Conservation (phyloP, 257 asterid species). For the Dorcoceras hygrometricum region DNA sequence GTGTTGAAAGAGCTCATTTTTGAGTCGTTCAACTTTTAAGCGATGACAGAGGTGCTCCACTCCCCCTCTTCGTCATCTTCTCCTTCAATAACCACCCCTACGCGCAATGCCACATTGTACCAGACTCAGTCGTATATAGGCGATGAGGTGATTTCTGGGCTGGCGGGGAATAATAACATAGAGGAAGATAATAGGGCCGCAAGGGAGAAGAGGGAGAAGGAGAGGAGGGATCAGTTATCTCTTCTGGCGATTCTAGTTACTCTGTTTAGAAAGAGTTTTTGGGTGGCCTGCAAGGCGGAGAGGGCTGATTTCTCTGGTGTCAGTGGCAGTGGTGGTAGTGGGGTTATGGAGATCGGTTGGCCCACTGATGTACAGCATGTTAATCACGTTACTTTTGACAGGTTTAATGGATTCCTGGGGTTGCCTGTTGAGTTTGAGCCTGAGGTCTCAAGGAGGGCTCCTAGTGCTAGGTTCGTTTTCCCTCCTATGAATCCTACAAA, state of each 20-base stretch:
- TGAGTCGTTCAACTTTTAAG: conserved; percentile 40
- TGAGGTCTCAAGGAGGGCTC: conserved; percentile 86
- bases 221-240: conserved; percentile 73
- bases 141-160: conserved; percentile 34
- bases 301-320: conserved; percentile 42
- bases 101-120: conserved; percentile 66
- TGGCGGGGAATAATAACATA: conserved; percentile 33
- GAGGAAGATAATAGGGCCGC: conserved; percentile 46
- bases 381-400: conserved; percentile 92
- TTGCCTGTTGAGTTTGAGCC: conserved; percentile 99
- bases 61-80: conserved; percentile 81
- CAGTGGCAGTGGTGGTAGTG: conserved; percentile 24
- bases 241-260: conserved; percentile 76
- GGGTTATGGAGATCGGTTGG: conserved; percentile 95
- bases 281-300: conserved; percentile 73
- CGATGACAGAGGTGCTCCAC: conserved; percentile 96
- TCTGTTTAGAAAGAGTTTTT: conserved; percentile 76
- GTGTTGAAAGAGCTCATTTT: conserved; percentile 28
- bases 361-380: conserved; percentile 95
- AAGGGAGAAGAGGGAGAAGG: conserved; percentile 57
- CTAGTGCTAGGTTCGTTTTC: conserved; percentile 81
- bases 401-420: conserved; percentile 96
- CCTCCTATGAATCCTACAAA: conserved; percentile 3
- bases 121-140: conserved; percentile 42
- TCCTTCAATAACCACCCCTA: conserved; percentile 71